Evolutionary conservation across 2,329 filamentous ascomycete species (phyloP).

Genomic region (Cadophora sp.): DNA sequence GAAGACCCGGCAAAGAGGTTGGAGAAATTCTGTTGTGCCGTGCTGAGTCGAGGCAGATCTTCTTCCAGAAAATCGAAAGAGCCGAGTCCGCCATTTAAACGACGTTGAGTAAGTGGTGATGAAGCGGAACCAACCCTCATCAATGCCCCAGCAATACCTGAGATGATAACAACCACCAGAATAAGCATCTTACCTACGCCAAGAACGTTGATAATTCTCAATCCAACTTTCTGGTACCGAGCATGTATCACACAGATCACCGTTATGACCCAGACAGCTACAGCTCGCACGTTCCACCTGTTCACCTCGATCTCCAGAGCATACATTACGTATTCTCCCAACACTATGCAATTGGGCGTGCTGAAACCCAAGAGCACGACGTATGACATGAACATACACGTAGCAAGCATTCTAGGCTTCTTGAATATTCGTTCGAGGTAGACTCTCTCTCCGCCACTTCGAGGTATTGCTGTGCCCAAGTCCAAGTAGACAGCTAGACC

Average conservation of each 20-base stretch:
- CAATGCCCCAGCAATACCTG: conserved; percentile 49
- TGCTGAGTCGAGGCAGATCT: conserved; percentile 36
- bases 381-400: conserved; percentile 60
- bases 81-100: conserved; percentile 27
- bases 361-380: conserved; percentile 58
- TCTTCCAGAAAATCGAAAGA: conserved; percentile 28
- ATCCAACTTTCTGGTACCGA: conserved; percentile 53
- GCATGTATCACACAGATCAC: conserved; percentile 56
- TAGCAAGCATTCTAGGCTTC: conserved; percentile 58
- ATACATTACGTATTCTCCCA: conserved; percentile 59
- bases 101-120: conserved; percentile 28
- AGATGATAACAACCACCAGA: conserved; percentile 54
- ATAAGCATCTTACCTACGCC: conserved; percentile 58
- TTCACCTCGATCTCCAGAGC: conserved; percentile 50
- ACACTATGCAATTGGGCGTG: conserved; percentile 58
- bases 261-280: conserved; percentile 56
- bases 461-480: conserved; percentile 53
- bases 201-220: conserved; percentile 56
- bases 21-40: conserved; percentile 51
- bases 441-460: conserved; percentile 48
- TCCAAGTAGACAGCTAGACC: conserved; percentile 56
- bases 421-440: conserved; percentile 61
- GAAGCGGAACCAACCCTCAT: conserved; percentile 44
- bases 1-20: conserved; percentile 50
- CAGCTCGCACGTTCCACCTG: conserved; percentile 57